Conservation (phyloP, 108 stramenopile species). For the Pseudonitzschia pungens region DNA sequence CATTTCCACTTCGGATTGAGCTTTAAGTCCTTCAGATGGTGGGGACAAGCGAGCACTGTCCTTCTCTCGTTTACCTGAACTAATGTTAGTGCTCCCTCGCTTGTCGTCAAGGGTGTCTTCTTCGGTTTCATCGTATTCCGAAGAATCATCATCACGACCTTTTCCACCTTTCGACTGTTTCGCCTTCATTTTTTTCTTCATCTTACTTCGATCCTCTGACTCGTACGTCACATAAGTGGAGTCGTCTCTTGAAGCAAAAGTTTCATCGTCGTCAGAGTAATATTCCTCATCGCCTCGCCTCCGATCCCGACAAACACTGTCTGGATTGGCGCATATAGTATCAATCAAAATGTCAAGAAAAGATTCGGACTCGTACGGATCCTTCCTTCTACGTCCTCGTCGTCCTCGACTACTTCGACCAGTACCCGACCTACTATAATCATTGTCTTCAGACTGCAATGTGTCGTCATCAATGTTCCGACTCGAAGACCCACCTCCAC, state of each 20-base stretch:
- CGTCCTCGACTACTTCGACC: conserved; percentile 25
- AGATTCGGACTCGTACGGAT: conserved; percentile 73
- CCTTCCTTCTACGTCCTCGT: conserved; percentile 44
- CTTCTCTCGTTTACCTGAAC: conserved; percentile 18
- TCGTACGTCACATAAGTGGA: conserved; percentile 81
- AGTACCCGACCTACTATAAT: conserved; percentile 2
- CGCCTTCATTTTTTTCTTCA: conserved; percentile 32
- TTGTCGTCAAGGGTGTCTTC: conserved; percentile 37
- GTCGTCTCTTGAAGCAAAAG: conserved; percentile 51
- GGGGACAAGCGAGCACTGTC: conserved; percentile 19
- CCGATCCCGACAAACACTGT: conserved; percentile 59
- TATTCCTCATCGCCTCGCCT: conserved; percentile 60
- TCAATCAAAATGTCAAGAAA: conserved; percentile 87
- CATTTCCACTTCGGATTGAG: conserved; percentile 17
- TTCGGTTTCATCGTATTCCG: conserved; percentile 26
- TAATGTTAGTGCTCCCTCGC: conserved; percentile 3
- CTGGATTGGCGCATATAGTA: conserved; percentile 74
- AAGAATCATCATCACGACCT: conserved; percentile 25
- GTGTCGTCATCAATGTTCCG: conserved; percentile 48
- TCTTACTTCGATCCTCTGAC: conserved; percentile 28
- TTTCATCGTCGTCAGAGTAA: conserved; percentile 61
- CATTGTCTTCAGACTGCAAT: conserved; percentile 54
- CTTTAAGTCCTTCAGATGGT: background rate
- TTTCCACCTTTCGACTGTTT: conserved; percentile 13
- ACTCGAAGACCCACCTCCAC: conserved; percentile 7